Conservation (phyloP, 228 moss, liverwort and hornwort genomes). For the Sphagnum magellanicum region DNA sequence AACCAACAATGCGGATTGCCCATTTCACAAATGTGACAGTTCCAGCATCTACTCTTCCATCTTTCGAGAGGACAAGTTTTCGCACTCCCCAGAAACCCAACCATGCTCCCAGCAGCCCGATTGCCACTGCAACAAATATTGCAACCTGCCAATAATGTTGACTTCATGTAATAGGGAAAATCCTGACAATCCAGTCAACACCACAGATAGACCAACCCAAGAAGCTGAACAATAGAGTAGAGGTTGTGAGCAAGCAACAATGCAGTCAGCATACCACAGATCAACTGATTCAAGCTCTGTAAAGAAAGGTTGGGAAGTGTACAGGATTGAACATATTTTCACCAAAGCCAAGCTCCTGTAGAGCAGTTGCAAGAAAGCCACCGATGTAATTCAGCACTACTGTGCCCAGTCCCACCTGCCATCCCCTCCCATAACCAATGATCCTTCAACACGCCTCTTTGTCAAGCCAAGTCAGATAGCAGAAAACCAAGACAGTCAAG, state of each 20-base stretch:
- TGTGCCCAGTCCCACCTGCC: slow-evolving; percentile 88
- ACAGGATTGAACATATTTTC: slow-evolving; percentile 97
- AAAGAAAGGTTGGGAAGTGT: neutral
- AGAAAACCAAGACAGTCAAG: too few species aligned
- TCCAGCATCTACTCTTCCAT: slow-evolving; percentile 78
- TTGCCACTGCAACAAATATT: slow-evolving; percentile 61
- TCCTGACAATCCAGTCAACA: too few species aligned
- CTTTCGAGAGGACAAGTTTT: slow-evolving; percentile 75
- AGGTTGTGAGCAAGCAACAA: slow-evolving; percentile 5
- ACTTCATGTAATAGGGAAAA: neutral
- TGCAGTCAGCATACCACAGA: too few species aligned
- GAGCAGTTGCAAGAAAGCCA: slow-evolving; percentile 58
- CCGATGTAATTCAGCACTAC: slow-evolving; percentile 67
- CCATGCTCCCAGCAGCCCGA: slow-evolving; percentile 80
- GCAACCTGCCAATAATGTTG: slow-evolving; percentile 50
- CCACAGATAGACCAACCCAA: too few species aligned
- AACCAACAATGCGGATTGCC: slow-evolving; percentile 80
- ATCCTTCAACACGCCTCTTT: too few species aligned
- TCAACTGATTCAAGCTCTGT: too few species aligned
- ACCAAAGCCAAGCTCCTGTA: slow-evolving; percentile 82
- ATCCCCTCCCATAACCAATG: too few species aligned
- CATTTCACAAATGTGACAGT: slow-evolving; percentile 84
- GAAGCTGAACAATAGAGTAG: neutral
- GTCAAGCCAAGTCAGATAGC: too few species aligned
- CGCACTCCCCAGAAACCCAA: slow-evolving; percentile 94